These are phyloP conservation scores for Fusarium sp. DNA, from an alignment of 2,329 filamentous ascomycete species.

Conservation along the genomic window DNA sequence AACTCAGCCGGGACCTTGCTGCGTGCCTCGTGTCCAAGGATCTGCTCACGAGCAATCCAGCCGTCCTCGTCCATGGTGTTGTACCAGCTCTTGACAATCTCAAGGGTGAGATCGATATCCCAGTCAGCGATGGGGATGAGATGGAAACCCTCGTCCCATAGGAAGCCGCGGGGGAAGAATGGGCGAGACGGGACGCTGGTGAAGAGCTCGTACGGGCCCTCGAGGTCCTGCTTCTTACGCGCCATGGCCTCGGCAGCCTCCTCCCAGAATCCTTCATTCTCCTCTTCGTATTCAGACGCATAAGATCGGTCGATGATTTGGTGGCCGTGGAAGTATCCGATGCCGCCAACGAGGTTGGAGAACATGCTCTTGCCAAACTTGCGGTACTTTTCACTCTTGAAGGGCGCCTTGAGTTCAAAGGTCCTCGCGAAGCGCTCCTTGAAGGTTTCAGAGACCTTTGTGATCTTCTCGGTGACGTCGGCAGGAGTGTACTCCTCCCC, in stretches of 20 bases:
- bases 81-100: conserved; percentile 96
- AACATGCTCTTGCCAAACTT: conserved; percentile 90
- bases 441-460: conserved; percentile 75
- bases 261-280: conserved; percentile 95
- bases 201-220: conserved; percentile 89
- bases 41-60: conserved; percentile 97
- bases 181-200: conserved; percentile 91
- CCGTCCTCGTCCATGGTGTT: conserved; percentile 95
- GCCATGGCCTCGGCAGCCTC: conserved; percentile 84
- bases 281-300: conserved; percentile 93
- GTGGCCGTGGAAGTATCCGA: conserved; percentile 94
- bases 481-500: conserved; percentile 66
- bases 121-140: conserved; percentile 91
- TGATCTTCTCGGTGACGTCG: conserved; percentile 77
- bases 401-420: conserved; percentile 78
- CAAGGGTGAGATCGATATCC: conserved; percentile 88
- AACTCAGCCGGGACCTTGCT: conserved; percentile 96
- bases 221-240: conserved; percentile 74
- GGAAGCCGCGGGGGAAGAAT: conserved; percentile 95
- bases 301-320: conserved; percentile 91
- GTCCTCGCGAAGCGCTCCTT: conserved; percentile 78
- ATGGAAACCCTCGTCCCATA: conserved; percentile 99
- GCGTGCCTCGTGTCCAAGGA: conserved; percentile 89
- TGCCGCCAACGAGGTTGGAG: conserved; percentile 92
- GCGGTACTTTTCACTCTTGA: conserved; percentile 77